These are phyloP conservation scores for Alternaria infectoria DNA, from an alignment of 2,329 filamentous ascomycete species.

Conservation along the genomic window DNA sequence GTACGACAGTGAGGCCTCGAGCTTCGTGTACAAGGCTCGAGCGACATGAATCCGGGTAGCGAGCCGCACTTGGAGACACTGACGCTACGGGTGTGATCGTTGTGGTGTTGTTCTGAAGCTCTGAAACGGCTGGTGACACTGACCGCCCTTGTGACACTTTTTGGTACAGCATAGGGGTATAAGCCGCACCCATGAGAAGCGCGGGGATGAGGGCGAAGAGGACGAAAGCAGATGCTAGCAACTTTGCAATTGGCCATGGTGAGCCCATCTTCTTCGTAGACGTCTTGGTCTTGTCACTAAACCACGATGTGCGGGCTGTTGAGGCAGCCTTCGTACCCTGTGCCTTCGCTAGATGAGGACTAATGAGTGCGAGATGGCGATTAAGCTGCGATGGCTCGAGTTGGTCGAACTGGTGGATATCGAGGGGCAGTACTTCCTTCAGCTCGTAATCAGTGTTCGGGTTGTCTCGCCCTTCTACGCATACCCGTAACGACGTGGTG, in stretches of 20 bases:
- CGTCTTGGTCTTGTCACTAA: slow-evolving; percentile 7
- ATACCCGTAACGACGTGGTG: slow-evolving; percentile 31
- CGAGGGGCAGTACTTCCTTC: slow-evolving; percentile 42
- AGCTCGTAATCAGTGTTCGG: slow-evolving; percentile 28
- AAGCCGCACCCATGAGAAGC: slow-evolving; percentile 19
- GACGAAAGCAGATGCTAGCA: slow-evolving; percentile 16
- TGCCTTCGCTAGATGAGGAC: slow-evolving; percentile 25
- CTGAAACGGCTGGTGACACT: slow-evolving; percentile 5
- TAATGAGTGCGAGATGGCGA: slow-evolving; percentile 46
- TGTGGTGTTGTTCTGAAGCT: not conserved
- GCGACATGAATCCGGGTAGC: not conserved
- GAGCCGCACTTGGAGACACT: slow-evolving; percentile 1
- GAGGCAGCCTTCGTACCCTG: not conserved
- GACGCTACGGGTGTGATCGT: slow-evolving; percentile 9
- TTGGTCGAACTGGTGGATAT: slow-evolving; percentile 40
- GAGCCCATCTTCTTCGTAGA: slow-evolving; percentile 12
- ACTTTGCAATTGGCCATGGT: slow-evolving; percentile 4
- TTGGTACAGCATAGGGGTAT: slow-evolving; percentile 18
- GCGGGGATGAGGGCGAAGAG: slow-evolving; percentile 25
- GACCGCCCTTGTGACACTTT: slow-evolving; percentile 6
- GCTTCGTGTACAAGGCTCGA: slow-evolving; percentile 8
- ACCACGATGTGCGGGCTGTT: slow-evolving; percentile 4
- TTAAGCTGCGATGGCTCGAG: slow-evolving; percentile 47
- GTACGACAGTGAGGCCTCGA: slow-evolving; percentile 26
- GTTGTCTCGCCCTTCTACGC: slow-evolving; percentile 39